phyloP scores from a whole-genome alignment of 2,329 filamentous ascomycete genomes.

The Chaetomiaceae sp. region DNA sequence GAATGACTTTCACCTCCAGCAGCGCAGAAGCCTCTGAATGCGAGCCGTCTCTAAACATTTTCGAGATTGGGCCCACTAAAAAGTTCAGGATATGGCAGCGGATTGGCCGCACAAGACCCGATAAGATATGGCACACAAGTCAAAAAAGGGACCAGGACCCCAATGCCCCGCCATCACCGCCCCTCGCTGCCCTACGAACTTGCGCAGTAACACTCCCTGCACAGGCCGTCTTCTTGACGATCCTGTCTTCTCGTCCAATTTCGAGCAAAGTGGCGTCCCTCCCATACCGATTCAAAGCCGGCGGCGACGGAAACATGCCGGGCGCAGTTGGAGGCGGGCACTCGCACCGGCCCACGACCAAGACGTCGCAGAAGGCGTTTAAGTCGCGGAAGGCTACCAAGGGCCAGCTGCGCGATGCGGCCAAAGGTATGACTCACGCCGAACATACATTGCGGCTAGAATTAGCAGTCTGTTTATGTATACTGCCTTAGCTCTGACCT shows the following conservation, averaged over 20 bases:
- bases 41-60: constrained; percentile 17
- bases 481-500: no score
- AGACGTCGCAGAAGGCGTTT: constrained; percentile 80
- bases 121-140: constrained; percentile 24
- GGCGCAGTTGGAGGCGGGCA: constrained; percentile 58
- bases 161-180: constrained; percentile 21
- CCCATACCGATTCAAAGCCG: constrained; percentile 85
- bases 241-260: no score
- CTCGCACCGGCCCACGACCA: constrained; percentile 90
- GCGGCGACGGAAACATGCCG: constrained; percentile 68
- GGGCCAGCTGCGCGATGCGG: constrained; percentile 72
- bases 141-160: constrained; percentile 17
- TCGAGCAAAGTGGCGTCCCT: constrained; percentile 56
- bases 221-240: neutral
- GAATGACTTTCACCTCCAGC: neutral
- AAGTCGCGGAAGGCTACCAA: constrained; percentile 91
- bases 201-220: neutral
- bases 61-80: constrained; percentile 26
- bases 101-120: constrained; percentile 17
- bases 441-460: neutral
- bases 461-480: no score
- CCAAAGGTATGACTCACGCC: constrained; percentile 59
- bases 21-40: neutral
- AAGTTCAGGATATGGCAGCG: constrained; percentile 14
- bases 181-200: constrained; percentile 6